Evolutionary conservation across 2,329 filamentous ascomycete genomes (phyloP).

Genomic region (Neofusicoccum kwambonambiense): DNA sequence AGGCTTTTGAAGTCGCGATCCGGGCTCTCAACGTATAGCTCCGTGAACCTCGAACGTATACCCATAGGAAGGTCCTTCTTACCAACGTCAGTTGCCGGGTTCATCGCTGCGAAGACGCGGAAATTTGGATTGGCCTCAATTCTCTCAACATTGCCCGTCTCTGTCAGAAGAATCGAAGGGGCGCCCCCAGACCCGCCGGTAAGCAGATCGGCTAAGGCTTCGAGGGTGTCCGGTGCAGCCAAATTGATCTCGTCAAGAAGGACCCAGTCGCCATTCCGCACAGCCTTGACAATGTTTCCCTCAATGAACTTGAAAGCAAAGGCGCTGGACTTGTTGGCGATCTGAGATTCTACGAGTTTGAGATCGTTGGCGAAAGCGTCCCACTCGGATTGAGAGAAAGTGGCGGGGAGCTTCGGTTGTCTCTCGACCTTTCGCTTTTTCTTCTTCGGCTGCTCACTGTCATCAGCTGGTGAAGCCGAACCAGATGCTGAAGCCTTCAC

Average conservation of each 20-base stretch:
- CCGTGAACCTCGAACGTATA: slow-evolving; percentile 88
- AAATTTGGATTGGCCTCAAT: slow-evolving; percentile 89
- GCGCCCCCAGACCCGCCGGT: slow-evolving; percentile 66
- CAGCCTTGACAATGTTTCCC: slow-evolving; percentile 93
- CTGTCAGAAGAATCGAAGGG: slow-evolving; percentile 84
- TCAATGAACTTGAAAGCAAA: slow-evolving; percentile 97
- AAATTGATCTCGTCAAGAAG: slow-evolving; percentile 96
- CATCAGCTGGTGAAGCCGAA: not conserved
- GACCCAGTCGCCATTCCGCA: slow-evolving; percentile 94
- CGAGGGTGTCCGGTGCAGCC: slow-evolving; percentile 89
- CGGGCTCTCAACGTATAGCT: slow-evolving; percentile 89
- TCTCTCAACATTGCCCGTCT: slow-evolving; percentile 89
- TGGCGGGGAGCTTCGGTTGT: slow-evolving; percentile 39
- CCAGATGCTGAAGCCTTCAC: slow-evolving; percentile 25
- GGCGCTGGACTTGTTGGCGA: slow-evolving; percentile 67
- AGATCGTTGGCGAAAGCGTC: slow-evolving; percentile 72
- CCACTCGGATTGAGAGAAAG: slow-evolving; percentile 69
- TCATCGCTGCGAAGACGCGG: slow-evolving; percentile 97
- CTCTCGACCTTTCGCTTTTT: slow-evolving; percentile 69
- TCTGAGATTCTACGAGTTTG: slow-evolving; percentile 75
- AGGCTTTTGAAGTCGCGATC: slow-evolving; percentile 85
- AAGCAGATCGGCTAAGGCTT: slow-evolving; percentile 87
- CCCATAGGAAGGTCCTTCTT: slow-evolving; percentile 91
- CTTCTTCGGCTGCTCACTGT: slow-evolving; percentile 43
- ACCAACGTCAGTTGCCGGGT: slow-evolving; percentile 94